These are phyloP conservation scores for Yarrowia osloensis DNA, from an alignment of 805 yeast species.

Conservation along the genomic window DNA sequence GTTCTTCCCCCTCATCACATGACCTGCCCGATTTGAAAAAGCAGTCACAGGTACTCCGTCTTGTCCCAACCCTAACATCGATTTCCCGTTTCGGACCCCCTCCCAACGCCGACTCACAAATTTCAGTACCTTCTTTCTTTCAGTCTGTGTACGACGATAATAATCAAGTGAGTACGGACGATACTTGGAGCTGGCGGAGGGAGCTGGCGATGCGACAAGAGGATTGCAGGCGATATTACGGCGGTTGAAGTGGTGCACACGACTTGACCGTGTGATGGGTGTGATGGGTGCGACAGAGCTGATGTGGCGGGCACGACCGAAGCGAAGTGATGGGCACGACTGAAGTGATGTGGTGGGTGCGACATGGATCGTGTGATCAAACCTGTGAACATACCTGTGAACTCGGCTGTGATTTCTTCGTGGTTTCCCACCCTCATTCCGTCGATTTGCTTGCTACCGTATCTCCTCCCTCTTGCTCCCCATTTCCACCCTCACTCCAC, in stretches of 20 bases:
- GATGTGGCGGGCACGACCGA: background rate
- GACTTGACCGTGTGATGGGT: background rate
- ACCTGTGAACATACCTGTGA: too few relatives aligned
- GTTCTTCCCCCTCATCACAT: background rate
- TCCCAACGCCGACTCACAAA: constrained; percentile 30
- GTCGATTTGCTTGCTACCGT: too few relatives aligned
- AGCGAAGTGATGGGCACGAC: background rate
- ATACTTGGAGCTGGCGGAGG: background rate
- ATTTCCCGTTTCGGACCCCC: constrained; percentile 8
- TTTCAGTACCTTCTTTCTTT: constrained; percentile 30
- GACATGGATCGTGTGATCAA: background rate
- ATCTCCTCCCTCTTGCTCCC: background rate
- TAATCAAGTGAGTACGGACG: constrained; percentile 28
- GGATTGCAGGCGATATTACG: background rate
- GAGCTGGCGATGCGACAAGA: background rate
- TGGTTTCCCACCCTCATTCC: too few relatives aligned
- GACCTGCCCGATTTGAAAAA: constrained; percentile 3
- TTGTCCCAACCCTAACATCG: constrained; percentile 5
- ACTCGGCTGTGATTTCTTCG: too few relatives aligned
- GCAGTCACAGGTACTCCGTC: constrained; percentile 18
- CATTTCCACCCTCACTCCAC: background rate
- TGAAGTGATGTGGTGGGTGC: background rate
- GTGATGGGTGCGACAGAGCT: background rate
- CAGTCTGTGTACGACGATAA: constrained; percentile 27
- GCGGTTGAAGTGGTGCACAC: too few relatives aligned